These are phyloP conservation scores for Pyrenophora teres DNA, from an alignment of 2,329 filamentous ascomycete species.

Conservation along the genomic window DNA sequence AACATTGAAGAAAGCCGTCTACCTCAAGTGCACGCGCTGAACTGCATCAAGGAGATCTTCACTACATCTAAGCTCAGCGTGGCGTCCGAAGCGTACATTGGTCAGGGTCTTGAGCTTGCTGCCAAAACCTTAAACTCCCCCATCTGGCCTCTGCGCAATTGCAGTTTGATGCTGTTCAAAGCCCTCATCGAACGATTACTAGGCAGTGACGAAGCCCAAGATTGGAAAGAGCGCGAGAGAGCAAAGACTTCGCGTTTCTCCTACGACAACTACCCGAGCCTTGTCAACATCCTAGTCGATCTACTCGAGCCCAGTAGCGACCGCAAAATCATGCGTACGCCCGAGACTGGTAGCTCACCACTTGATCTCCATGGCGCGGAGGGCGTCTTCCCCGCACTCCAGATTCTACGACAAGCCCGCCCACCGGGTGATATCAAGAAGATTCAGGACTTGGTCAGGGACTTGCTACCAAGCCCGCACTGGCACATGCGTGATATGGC, in stretches of 20 bases:
- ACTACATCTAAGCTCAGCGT: slow-evolving; percentile 77
- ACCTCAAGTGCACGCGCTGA: slow-evolving; percentile 92
- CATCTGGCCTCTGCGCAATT: slow-evolving; percentile 94
- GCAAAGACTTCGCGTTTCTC: slow-evolving; percentile 61
- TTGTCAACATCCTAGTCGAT: slow-evolving; percentile 66
- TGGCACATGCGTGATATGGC: slow-evolving; percentile 86
- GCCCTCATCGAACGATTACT: slow-evolving; percentile 81
- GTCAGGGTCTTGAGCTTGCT: slow-evolving; percentile 76
- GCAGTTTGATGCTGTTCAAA: slow-evolving; percentile 84
- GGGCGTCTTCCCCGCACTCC: slow-evolving; percentile 80
- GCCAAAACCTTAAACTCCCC: slow-evolving; percentile 77
- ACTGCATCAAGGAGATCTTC: slow-evolving; percentile 90
- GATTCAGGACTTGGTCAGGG: slow-evolving; percentile 63
- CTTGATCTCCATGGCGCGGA: slow-evolving; percentile 55
- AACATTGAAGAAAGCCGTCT: slow-evolving; percentile 64
- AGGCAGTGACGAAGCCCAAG: slow-evolving; percentile 67
- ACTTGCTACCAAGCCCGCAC: slow-evolving; percentile 69
- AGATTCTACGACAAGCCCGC: slow-evolving; percentile 74
- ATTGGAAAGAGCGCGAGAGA: slow-evolving; percentile 60
- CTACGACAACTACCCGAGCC: slow-evolving; percentile 69
- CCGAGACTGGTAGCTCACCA: slow-evolving; percentile 27
- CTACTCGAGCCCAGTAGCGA: slow-evolving; percentile 56
- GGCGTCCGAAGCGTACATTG: slow-evolving; percentile 74
- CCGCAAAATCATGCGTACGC: slow-evolving; percentile 32
- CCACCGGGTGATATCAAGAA: slow-evolving; percentile 63